These are phyloP conservation scores for Isabelozyma gotoi DNA, from an alignment of 805 yeast species.

Conservation along the genomic window DNA sequence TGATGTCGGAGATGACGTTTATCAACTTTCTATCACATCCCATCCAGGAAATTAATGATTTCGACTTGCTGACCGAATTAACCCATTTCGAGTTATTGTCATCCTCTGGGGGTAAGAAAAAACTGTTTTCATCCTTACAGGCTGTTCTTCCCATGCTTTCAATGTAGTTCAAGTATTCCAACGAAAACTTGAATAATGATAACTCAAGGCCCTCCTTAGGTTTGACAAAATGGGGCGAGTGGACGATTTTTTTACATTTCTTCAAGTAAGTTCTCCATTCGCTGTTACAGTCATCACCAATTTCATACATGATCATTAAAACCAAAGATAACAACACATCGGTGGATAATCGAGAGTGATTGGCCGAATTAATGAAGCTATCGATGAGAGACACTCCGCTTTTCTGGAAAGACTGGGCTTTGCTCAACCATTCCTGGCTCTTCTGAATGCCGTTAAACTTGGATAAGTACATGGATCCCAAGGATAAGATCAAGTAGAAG, in stretches of 20 bases:
- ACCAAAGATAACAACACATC: conserved; percentile 19
- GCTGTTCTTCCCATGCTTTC: conserved; percentile 30
- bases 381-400: conserved; percentile 14
- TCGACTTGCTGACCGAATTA: conserved; percentile 3
- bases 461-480: conserved; percentile 25
- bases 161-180: conserved; percentile 24
- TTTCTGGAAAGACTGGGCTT: conserved; percentile 14
- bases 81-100: conserved; percentile 3
- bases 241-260: conserved; percentile 15
- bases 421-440: conserved; percentile 15
- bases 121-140: conserved; percentile 23
- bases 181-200: conserved; percentile 17
- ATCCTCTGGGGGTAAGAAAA: conserved; percentile 16
- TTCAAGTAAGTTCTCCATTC: conserved; percentile 20
- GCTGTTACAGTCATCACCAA: conserved; percentile 24
- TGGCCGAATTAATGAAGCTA: background rate
- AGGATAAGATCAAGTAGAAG: conserved; percentile 21
- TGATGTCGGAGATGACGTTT: conserved; percentile 26
- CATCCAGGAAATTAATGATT: conserved; percentile 25
- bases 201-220: conserved; percentile 19
- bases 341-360: conserved; percentile 7
- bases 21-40: conserved; percentile 27
- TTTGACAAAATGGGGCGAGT: conserved; percentile 11
- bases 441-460: conserved; percentile 9
- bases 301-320: conserved; percentile 21